phyloP scores from a whole-genome alignment of 176 grass and related monocot genomes.

The Oryza rufipogon region DNA sequence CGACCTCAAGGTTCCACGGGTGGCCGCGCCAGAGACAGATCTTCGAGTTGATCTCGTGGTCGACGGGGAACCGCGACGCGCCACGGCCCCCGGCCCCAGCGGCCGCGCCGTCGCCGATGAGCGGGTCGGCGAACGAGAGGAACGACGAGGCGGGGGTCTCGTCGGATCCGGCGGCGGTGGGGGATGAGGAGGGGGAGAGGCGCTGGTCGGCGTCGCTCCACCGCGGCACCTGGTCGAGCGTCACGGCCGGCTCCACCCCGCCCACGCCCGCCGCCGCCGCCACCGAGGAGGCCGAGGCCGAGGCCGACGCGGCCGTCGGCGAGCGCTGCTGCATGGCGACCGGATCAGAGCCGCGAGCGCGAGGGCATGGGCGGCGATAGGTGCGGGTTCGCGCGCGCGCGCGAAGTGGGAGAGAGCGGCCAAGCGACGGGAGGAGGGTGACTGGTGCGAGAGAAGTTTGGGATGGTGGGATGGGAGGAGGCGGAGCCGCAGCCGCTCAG shows the following conservation, averaged over 20 bases:
- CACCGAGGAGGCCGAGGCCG: slow-evolving; percentile 9
- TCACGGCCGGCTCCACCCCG: slow-evolving; percentile 66
- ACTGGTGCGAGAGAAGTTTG: not conserved
- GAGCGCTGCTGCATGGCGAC: slow-evolving; percentile 49
- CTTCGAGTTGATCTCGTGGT: slow-evolving; percentile 81
- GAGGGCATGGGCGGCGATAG: not conserved
- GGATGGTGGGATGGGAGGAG: slow-evolving; percentile 6
- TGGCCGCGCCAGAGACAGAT: slow-evolving; percentile 91
- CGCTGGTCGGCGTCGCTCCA: slow-evolving; percentile 92
- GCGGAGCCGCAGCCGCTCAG: not conserved
- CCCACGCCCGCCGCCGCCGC: slow-evolving; percentile 35
- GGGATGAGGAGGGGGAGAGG: slow-evolving; percentile 21
- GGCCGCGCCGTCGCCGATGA: slow-evolving; percentile 48
- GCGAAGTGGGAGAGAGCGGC: slow-evolving; percentile 34
- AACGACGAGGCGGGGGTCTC: slow-evolving; percentile 27
- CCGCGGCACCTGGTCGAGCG: slow-evolving; percentile 84
- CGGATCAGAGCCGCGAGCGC: slow-evolving; percentile 26
- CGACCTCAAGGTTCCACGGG: slow-evolving; percentile 94
- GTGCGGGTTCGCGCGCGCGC: slow-evolving; percentile 34
- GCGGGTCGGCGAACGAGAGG: slow-evolving; percentile 70
- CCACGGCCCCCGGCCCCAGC: slow-evolving; percentile 42
- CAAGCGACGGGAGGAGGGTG: not conserved
- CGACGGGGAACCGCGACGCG: slow-evolving; percentile 71
- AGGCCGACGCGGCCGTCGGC: slow-evolving; percentile 14
- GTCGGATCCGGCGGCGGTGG: slow-evolving; percentile 31